Percentiles rank a stretch among this genome's conserved stretches.
These are phyloP conservation scores for Penicillium manginii DNA, from an alignment of 495 filamentous ascomycete genomes.

Conservation along the genomic window DNA sequence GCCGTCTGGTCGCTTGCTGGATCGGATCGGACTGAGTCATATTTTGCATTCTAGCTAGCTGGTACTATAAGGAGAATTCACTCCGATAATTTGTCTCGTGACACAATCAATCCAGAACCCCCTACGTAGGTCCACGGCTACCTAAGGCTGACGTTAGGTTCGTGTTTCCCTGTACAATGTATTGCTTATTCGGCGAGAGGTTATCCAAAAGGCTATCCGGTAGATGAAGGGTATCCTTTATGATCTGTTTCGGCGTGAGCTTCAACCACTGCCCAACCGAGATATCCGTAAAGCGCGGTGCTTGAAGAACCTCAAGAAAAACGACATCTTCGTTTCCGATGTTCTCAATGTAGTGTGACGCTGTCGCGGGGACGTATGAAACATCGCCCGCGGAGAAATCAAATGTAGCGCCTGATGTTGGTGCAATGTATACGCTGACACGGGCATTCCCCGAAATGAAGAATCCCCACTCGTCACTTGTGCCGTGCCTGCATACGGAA, in stretches of 20 bases:
- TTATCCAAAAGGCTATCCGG: constrained; percentile 14
- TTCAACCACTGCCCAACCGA: constrained; percentile 14
- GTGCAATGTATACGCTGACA: constrained; percentile 8
- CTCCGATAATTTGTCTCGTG: neutral
- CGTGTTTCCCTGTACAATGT: constrained; percentile 8
- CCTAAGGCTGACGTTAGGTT: neutral
- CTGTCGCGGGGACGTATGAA: constrained; percentile 5
- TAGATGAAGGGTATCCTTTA: constrained; percentile 13
- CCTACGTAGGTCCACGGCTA: neutral
- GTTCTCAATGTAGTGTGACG: constrained; percentile 12
- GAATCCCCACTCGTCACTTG: constrained; percentile 14
- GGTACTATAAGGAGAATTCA: neutral
- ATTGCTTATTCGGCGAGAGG: constrained; percentile 13
- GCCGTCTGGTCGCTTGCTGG: too few relatives aligned
- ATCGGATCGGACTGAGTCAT: too few relatives aligned
- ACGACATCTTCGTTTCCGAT: constrained; percentile 12
- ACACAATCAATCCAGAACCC: neutral
- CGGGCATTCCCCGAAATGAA: constrained; percentile 10
- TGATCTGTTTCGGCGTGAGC: constrained; percentile 11
- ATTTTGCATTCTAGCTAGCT: too few relatives aligned
- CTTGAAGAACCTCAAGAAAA: constrained; percentile 10
- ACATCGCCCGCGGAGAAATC: constrained; percentile 13
- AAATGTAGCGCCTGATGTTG: constrained; percentile 6
- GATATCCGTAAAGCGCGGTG: constrained; percentile 12
- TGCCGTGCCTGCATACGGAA: constrained; percentile 5